These are phyloP conservation scores for Porpolomopsis calyptriformis DNA, from an alignment of 768 basidiomycete species.

Conservation along the genomic window DNA sequence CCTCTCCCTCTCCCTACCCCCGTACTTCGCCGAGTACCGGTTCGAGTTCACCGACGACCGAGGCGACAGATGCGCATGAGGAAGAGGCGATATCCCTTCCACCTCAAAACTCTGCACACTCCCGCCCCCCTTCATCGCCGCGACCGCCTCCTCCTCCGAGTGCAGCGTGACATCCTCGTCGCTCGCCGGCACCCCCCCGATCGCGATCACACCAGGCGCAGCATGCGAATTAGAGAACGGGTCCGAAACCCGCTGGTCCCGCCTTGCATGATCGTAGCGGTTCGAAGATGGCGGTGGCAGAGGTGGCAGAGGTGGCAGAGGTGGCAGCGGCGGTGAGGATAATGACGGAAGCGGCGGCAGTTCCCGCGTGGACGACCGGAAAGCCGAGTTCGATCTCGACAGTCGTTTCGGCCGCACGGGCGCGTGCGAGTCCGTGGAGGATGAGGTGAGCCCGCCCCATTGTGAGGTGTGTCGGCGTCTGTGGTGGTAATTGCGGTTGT, in stretches of 20 bases:
- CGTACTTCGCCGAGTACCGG: too few species aligned
- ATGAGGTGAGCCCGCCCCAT: constrained; percentile 26
- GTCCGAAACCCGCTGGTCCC: too few species aligned
- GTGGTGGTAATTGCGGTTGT: constrained; percentile 17
- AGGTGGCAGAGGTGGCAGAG: not conserved
- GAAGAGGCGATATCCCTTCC: too few species aligned
- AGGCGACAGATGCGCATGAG: too few species aligned
- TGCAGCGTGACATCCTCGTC: constrained; percentile 3
- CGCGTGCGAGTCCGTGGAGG: not conserved
- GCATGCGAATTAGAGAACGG: too few species aligned
- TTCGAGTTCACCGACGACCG: too few species aligned
- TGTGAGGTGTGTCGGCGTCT: constrained; percentile 11
- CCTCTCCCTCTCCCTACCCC: too few species aligned
- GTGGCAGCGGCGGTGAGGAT: not conserved
- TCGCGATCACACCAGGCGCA: too few species aligned
- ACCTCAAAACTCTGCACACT: not conserved
- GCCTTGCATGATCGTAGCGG: constrained; percentile 14
- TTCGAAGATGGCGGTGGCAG: constrained; percentile 11
- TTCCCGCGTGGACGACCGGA: too few species aligned
- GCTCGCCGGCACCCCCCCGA: not conserved
- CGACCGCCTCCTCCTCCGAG: constrained; percentile 1
- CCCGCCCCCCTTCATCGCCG: not conserved
- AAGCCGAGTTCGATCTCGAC: too few species aligned
- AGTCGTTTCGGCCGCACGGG: too few species aligned
- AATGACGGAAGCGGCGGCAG: too few species aligned